Percentiles rank a stretch among this genome's conserved stretches.
Conservation (phyloP, 805 yeast species). For the Saccharomycopsis lassenensis region DNA sequence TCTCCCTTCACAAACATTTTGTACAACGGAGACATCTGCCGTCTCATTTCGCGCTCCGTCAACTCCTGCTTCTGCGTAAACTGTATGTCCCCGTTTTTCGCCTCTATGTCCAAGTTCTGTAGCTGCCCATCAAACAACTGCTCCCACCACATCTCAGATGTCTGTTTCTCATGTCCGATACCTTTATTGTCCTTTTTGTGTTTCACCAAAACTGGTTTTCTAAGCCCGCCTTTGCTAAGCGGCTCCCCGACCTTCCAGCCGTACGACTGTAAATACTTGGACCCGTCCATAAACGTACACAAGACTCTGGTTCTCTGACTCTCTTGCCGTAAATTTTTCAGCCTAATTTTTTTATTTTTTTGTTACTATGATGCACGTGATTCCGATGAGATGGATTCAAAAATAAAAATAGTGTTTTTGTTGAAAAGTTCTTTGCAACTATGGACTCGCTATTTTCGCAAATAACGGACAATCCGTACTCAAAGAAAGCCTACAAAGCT, state of each 20-base stretch:
- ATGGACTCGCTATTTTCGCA: too few species aligned
- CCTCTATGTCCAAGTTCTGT: slow-evolving; percentile 55
- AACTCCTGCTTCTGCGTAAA: slow-evolving; percentile 45
- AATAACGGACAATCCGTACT: too few species aligned
- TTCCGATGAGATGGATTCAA: too few species aligned
- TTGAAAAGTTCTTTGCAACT: too few species aligned
- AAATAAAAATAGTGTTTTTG: too few species aligned
- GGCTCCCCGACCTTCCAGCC: slow-evolving; percentile 96
- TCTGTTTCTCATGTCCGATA: slow-evolving; percentile 64
- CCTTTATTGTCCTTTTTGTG: slow-evolving; percentile 91
- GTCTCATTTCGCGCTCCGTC: slow-evolving; percentile 36
- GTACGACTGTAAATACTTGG: slow-evolving; percentile 56
- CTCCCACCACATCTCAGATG: slow-evolving; percentile 96
- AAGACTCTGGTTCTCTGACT: too few species aligned
- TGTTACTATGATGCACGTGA: too few species aligned
- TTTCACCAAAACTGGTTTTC: slow-evolving; percentile 76
- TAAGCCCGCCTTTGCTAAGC: slow-evolving; percentile 64
- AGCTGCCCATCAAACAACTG: slow-evolving; percentile 87
- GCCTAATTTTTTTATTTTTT: too few species aligned
- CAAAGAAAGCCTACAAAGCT: too few species aligned
- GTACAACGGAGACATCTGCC: slow-evolving; percentile 62
- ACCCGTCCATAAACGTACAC: slow-evolving; percentile 82
- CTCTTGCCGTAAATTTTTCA: too few species aligned
- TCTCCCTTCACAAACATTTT: slow-evolving; percentile 83
- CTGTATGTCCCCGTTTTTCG: slow-evolving; percentile 26